Evolutionary conservation across 2,329 filamentous ascomycete species (phyloP), one percentile per base, ranked within the genome.

Genomic region (Phaeosphaeriaceae sp.): DNA sequence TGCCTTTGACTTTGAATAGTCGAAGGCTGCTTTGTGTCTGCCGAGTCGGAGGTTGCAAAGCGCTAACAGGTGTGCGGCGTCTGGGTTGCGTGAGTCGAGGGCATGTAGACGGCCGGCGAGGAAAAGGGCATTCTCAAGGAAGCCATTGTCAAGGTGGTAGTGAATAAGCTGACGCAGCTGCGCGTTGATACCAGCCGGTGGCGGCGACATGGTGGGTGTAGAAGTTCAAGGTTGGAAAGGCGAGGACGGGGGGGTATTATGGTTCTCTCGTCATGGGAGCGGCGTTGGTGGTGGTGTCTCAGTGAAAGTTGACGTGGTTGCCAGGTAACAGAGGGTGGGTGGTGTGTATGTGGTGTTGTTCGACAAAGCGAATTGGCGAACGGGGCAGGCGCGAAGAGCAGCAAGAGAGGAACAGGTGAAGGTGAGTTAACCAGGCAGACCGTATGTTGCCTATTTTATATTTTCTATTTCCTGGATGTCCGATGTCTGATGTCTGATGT

Each of bases 61-160:
- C 12, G 92, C 86, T 39, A 96, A 79, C 11, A 99, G 83, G 70
- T 96, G 92, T 37, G 86, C 81, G 23, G 90, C 87, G 74, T 99
- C 94, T 50, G 84, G 81, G 16, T 87, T 89, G 64, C 89, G 86
- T 18, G 88, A 85, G 64, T 97, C 93, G 63, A 93, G 89, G 42
- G 91, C 92, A 54, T 86, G 83, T 16, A 97, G 83, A 58, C 94
- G 86, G 67, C 93, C 90, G 52, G 94, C 89, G 54, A 96, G 90
- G 77, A 99, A 99, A 34, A 96, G 86, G 48, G 94, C 94, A 70
- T 96, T 97, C 47, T 92, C 87, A 68, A 89, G 82, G 30, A 92
- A 85, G 67, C 92, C 87, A 71, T 96, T 96, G 79, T 99, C 94
- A 72, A 99, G 86, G 69, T 87, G 82, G 71, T 88, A 87, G 76